Base-by-base conservation (phyloP, 176 grass and related monocot genomes). In the Eleusine indica region DNA sequence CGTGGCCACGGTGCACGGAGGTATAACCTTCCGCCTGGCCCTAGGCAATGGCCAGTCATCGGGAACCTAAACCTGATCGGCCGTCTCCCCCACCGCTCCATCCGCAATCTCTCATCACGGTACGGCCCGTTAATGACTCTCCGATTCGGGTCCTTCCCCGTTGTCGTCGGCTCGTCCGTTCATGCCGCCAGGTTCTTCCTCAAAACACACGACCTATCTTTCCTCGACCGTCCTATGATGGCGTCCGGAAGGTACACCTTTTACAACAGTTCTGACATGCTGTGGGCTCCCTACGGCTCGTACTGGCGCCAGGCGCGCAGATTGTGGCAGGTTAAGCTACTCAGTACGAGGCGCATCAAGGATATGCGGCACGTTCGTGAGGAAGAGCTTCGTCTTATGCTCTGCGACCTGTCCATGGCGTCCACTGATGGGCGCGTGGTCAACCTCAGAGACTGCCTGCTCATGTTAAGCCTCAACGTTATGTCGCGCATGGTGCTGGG, bases 401-500 rank as follows among this genome's bases (percentile, higher is more conserved):
- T 74, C 0, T 47, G 29, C 71, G 28, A 74, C 71, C 7, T 74
- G 6, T 51, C 12, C 22, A 16, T 28, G 64, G 3, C 7, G 7
- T 21, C 12, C 21, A 5, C 25, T 22, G 47, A 3, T 3, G 1
- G 4, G 15, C 7, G 28, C 2, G 47, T 19, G 22, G 47, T 74
- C 25, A 1, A 13, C 10, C 3, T 74, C 25, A 74, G 51, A 46
- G 71, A 74, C 1, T 12, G 18, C 15, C 25, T 74, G 47, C 71
- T 74, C 2, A 74, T 74, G 71, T 13, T 74, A 28, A 74, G 28
- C 16, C 25, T 74, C 7, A 53, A 53, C 48, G 46, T 37, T 1
- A 28, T 74, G 7, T 74, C 71, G 71, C 71, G 71, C 48, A 52
- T 53, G 71, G 71, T 74, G 47, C 48, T 74, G 14, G 71, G 71